Base-by-base conservation (phyloP, 495 filamentous ascomycete species). In the Saxispiralis lemnorum region DNA sequence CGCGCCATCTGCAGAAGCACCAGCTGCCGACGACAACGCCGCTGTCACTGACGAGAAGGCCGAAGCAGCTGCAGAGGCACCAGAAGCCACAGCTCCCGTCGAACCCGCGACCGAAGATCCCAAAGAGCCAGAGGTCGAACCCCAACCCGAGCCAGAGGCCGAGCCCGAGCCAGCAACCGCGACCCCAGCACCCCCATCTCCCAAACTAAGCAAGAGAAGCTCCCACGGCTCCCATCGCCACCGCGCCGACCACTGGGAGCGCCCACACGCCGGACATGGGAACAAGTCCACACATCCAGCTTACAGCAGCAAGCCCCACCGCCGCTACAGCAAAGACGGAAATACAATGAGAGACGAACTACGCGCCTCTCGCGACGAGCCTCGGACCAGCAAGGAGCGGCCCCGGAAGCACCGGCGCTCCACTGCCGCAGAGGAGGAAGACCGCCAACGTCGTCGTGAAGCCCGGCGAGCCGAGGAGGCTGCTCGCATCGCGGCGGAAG, bases 151-250 rank as follows among this genome's bases (percentile, higher is more conserved):
- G 34, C 34, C 13, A 35, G 34, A 35, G 16, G 34, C 13, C 5
- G 16, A 4, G 16, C n/a, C 40, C 33, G 44, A 40, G 37, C 18
- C 38, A 44, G 14, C 17, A 2, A 33, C 40, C 5, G 31, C 12
- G 9, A 14, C 42, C 2, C 43, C 48, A 28, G 9, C 24, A 28
- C 24, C 24, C 19, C 48, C 48, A 1, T 51, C 48, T 11, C 48
- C 48, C 6, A 51, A 31, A 11, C 35, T 46, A 3, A 46, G 43
- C 38, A 51, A 46, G 38, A 38, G 38, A 30, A 45, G 48, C 43
- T 44, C 47, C 7, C 10, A 38, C 20, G 40, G 48, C 38, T 44
- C 47, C n/a, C 17, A 41, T 13, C 46, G 42, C 20, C 43, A 35
- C 15, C 35, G 31, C 30, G 43, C 43, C 19, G 35, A 41, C 28